phyloP scores from a whole-genome alignment of 2,329 filamentous ascomycete species.

The Fusarium citri region DNA sequence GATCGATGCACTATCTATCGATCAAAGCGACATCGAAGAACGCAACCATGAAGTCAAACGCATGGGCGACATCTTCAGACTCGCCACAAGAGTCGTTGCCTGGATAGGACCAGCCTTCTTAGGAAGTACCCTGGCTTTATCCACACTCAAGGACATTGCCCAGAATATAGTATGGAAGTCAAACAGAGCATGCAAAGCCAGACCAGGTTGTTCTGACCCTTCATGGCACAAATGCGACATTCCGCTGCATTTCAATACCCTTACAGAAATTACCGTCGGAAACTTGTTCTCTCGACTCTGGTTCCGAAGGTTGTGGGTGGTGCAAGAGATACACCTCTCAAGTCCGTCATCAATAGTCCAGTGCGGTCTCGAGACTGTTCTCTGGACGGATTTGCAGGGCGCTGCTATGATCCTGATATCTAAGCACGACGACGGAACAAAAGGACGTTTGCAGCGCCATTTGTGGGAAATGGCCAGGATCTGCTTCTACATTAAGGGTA shows the following conservation, averaged over 20 bases:
- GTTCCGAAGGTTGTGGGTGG: neutral
- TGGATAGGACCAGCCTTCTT: neutral
- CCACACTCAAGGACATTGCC: neutral
- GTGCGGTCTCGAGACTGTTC: neutral
- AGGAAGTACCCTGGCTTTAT: neutral
- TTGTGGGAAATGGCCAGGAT: neutral
- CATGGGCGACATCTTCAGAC: slow-evolving; percentile 8
- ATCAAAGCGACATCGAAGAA: neutral
- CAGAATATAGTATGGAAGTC: neutral
- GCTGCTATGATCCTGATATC: neutral
- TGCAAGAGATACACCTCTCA: neutral
- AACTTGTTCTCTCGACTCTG: neutral
- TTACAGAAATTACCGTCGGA: neutral
- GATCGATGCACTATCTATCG: slow-evolving; percentile 8
- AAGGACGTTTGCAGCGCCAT: neutral
- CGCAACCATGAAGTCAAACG: slow-evolving; percentile 19
- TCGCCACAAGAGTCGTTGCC: slow-evolving; percentile 4
- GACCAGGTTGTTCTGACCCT: neutral
- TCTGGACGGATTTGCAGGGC: neutral
- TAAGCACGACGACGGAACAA: neutral
- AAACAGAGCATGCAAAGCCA: neutral
- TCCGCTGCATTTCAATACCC: neutral
- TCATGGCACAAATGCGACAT: neutral
- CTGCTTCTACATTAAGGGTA: neutral
- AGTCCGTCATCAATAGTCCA: neutral